phyloP scores from a whole-genome alignment of 345 rosid species.

The Syzygium aqueum region DNA sequence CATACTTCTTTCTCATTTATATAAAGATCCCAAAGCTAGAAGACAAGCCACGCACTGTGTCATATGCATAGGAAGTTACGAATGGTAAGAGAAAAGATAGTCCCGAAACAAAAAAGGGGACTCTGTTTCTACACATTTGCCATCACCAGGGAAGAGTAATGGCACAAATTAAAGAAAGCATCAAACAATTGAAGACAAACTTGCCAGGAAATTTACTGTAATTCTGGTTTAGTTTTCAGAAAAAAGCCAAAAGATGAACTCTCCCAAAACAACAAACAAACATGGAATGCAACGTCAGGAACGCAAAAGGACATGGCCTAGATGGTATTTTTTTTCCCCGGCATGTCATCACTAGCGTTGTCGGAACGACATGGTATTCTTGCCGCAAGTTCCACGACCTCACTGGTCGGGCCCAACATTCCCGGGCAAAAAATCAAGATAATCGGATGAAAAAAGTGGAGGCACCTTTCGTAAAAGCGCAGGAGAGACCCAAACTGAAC shows the following conservation, averaged over 20 bases:
- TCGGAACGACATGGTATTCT: background rate
- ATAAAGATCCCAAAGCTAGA: background rate
- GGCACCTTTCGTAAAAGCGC: conserved; percentile 48
- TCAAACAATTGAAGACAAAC: background rate
- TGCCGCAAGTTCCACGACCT: too few species aligned
- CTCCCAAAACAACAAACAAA: background rate
- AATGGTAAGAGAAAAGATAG: background rate
- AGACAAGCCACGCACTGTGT: background rate
- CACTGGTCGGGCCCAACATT: too few species aligned
- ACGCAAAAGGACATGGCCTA: background rate
- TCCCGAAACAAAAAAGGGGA: background rate
- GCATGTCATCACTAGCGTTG: background rate
- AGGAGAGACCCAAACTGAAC: conserved; percentile 41
- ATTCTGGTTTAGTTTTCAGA: background rate
- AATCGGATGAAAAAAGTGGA: background rate
- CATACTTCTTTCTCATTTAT: background rate
- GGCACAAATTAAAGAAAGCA: background rate
- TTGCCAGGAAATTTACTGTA: background rate
- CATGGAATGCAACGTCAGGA: background rate
- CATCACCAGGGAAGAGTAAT: background rate
- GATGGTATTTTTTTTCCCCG: background rate
- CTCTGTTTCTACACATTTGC: background rate
- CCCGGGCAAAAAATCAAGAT: background rate
- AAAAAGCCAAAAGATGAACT: background rate
- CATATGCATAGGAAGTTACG: background rate